Percentiles rank a stretch among this genome's conserved stretches.
These are phyloP conservation scores for Vanderwaltozyma tropicalis DNA, from an alignment of 805 yeast genomes.

Conservation along the genomic window DNA sequence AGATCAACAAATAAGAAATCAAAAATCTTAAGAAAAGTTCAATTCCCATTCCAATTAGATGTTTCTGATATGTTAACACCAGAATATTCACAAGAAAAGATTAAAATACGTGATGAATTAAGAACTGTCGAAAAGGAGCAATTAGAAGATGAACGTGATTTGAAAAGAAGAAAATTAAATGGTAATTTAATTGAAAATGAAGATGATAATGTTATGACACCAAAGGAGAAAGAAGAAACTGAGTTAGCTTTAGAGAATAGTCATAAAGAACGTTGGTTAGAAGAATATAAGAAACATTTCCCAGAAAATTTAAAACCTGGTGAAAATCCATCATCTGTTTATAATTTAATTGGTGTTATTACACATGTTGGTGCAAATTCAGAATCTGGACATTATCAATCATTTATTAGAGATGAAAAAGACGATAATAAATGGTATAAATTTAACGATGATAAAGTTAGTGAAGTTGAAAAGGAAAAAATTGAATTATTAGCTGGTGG, in stretches of 20 bases:
- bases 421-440: conserved; percentile 86
- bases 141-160: conserved; percentile 60
- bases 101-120: conserved; percentile 64
- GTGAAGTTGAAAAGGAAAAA: conserved; percentile 64
- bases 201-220: conserved; percentile 27
- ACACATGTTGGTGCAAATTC: conserved; percentile 95
- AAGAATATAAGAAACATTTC: conserved; percentile 35
- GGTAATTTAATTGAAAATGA: conserved; percentile 6
- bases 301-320: conserved; percentile 43
- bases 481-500: conserved; percentile 90
- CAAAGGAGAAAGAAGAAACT: conserved; percentile 47
- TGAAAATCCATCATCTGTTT: conserved; percentile 80
- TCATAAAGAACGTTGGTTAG: conserved; percentile 40
- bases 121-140: conserved; percentile 67
- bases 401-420: conserved; percentile 63
- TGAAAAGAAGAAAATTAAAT: conserved; percentile 43
- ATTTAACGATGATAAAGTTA: conserved; percentile 87
- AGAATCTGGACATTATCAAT: conserved; percentile 95
- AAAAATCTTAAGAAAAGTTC: conserved; percentile 86
- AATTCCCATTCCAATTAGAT: conserved; percentile 89
- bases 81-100: conserved; percentile 55
- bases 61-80: conserved; percentile 76
- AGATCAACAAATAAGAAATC: conserved; percentile 83
- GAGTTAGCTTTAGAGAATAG: conserved; percentile 37
- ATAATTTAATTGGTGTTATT: conserved; percentile 70